Conservation (phyloP, 495 filamentous ascomycete genomes). For the Hapsidospora chrysogenum region DNA sequence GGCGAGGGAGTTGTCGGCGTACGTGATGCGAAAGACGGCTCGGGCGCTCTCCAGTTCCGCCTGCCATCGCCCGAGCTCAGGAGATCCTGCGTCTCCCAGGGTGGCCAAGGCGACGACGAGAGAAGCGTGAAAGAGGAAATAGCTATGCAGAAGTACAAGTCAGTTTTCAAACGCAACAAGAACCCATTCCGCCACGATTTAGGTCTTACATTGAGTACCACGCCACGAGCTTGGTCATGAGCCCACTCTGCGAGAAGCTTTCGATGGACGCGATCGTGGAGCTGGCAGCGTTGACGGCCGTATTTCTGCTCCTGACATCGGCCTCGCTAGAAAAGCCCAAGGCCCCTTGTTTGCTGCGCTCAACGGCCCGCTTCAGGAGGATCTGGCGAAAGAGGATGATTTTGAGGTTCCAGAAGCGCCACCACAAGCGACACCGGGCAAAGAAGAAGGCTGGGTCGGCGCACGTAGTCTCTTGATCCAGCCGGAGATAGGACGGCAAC, state of each 20-base stretch:
- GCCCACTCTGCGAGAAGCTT: background rate
- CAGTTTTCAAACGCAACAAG: too few species aligned
- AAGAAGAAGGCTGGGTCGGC: background rate
- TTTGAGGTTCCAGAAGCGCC: constrained; percentile 2
- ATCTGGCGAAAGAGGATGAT: background rate
- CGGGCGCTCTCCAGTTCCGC: background rate
- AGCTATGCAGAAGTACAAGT: too few species aligned
- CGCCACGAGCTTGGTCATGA: background rate
- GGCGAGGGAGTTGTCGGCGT: background rate
- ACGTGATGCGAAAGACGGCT: background rate
- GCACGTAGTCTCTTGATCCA: background rate
- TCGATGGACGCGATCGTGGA: background rate
- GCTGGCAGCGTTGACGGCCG: background rate
- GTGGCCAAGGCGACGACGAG: constrained; percentile 1
- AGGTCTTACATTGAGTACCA: constrained; percentile 6
- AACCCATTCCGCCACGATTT: too few species aligned
- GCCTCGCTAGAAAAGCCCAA: background rate
- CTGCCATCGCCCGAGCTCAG: background rate
- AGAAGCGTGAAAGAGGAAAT: constrained; percentile 5
- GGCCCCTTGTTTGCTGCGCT: background rate
- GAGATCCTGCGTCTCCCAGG: background rate
- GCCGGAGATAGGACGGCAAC: background rate
- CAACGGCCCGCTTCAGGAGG: background rate
- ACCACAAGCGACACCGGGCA: background rate
- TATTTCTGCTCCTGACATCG: background rate